Conservation (phyloP, 257 asterid genomes). For the Ballota nigra region DNA sequence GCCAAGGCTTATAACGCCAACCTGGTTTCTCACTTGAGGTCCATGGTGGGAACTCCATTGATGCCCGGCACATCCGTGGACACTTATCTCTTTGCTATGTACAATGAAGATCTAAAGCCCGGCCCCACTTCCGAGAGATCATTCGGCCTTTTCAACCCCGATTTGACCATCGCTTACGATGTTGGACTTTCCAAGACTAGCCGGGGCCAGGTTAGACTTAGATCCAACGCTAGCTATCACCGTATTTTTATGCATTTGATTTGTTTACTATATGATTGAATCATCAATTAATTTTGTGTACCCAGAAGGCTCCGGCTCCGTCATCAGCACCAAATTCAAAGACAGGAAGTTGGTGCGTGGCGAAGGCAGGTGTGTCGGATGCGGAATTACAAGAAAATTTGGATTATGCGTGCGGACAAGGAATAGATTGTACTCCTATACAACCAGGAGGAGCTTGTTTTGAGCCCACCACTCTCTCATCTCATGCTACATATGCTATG, state of each 20-base stretch:
- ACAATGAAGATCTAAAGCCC: slow-evolving; percentile 67
- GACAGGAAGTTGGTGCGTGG: slow-evolving; percentile 46
- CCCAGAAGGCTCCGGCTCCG: slow-evolving; percentile 34
- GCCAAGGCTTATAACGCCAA: slow-evolving; percentile 65
- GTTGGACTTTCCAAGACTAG: slow-evolving; percentile 52
- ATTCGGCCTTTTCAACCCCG: slow-evolving; percentile 69
- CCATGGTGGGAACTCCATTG: slow-evolving; percentile 71
- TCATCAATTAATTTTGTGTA: not conserved
- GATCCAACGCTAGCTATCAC: not conserved
- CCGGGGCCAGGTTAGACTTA: slow-evolving; percentile 44
- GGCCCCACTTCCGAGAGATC: slow-evolving; percentile 70
- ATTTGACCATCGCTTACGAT: slow-evolving; percentile 49
- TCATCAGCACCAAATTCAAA: slow-evolving; percentile 21
- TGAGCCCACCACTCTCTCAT: slow-evolving; percentile 44
- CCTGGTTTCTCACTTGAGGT: slow-evolving; percentile 54
- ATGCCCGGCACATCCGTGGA: slow-evolving; percentile 72
- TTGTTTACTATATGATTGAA: not conserved
- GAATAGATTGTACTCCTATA: slow-evolving; percentile 54
- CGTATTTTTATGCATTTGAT: too few relatives aligned
- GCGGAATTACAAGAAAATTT: slow-evolving; percentile 47
- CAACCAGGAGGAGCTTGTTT: slow-evolving; percentile 72
- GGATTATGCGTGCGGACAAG: slow-evolving; percentile 59
- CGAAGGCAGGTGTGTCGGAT: slow-evolving; percentile 40
- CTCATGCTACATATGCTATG: slow-evolving; percentile 70
- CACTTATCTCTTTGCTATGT: slow-evolving; percentile 65